Conservation (phyloP, 2,329 filamentous ascomycete species). For the Coniochaeta sp. region DNA sequence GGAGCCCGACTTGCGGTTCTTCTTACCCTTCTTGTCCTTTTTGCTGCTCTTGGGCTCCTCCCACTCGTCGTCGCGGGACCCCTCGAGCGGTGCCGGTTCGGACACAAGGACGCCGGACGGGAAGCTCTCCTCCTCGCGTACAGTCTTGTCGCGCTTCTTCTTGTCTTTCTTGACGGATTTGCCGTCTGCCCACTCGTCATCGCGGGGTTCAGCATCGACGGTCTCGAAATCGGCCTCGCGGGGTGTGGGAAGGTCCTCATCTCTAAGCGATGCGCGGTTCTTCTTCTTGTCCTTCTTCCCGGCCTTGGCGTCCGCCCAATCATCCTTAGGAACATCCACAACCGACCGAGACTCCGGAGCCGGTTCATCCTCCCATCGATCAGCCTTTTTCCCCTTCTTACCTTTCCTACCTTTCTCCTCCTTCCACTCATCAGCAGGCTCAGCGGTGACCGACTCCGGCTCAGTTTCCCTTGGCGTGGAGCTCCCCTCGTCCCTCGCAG, state of each 20-base stretch:
- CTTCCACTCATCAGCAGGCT: slow-evolving; percentile 4
- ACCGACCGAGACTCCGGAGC: background rate
- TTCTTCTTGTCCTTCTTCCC: slow-evolving; percentile 16
- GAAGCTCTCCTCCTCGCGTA: background rate
- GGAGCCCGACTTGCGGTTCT: slow-evolving; percentile 9
- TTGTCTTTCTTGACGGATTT: slow-evolving; percentile 1
- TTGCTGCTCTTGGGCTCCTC: slow-evolving; percentile 18
- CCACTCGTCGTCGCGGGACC: slow-evolving; percentile 18
- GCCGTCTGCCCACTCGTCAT: slow-evolving; percentile 8
- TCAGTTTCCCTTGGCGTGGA: background rate
- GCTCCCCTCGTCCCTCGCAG: slow-evolving; percentile 2
- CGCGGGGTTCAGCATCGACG: slow-evolving; percentile 7
- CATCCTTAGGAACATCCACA: slow-evolving; percentile 4
- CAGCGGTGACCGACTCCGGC: slow-evolving; percentile 2
- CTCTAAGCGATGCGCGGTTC: background rate
- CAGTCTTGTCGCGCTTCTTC: background rate
- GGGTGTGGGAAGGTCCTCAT: background rate
- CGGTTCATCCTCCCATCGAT: background rate
- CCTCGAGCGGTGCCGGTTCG: background rate
- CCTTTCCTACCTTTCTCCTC: slow-evolving; percentile 4
- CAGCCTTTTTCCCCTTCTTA: slow-evolving; percentile 4
- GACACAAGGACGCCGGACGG: background rate
- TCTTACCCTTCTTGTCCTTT: slow-evolving; percentile 26
- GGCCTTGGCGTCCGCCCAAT: slow-evolving; percentile 15
- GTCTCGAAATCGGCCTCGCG: background rate